Conservation (phyloP, 352 stramenopile genomes). For the Pythium scleroteichum region DNA sequence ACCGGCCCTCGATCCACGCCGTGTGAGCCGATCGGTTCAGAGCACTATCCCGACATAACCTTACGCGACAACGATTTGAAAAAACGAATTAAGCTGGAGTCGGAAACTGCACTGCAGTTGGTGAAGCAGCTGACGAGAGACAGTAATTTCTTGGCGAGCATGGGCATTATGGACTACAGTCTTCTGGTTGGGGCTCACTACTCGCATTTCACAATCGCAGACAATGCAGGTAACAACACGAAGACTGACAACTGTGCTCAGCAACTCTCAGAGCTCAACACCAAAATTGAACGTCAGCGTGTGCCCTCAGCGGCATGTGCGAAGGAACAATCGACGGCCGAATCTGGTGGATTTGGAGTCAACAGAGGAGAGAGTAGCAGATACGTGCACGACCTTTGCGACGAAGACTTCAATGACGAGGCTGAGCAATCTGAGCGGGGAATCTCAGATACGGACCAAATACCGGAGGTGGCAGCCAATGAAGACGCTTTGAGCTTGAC, state of each 20-base stretch:
- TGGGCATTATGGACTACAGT: conserved; percentile 92
- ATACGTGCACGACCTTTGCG: conserved; percentile 43
- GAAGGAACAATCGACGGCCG: background rate
- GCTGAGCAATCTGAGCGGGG: conserved; percentile 1
- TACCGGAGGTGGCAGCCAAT: background rate
- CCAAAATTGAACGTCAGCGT: background rate
- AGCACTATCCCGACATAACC: conserved; percentile 84
- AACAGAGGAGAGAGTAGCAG: conserved; percentile 25
- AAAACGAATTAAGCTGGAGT: conserved; percentile 73
- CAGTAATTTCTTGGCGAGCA: conserved; percentile 79
- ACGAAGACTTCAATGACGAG: conserved; percentile 24
- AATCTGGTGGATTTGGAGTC: background rate
- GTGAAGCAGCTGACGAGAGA: conserved; percentile 83
- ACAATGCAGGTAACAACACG: conserved; percentile 15
- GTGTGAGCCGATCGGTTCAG: conserved; percentile 58
- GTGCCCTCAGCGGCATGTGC: background rate
- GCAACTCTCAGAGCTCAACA: background rate
- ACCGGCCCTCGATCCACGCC: conserved; percentile 28
- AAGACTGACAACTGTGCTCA: conserved; percentile 15
- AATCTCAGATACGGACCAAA: background rate
- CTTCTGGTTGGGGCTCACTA: conserved; percentile 88
- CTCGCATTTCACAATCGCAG: conserved; percentile 78
- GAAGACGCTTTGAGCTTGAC: conserved; percentile 11
- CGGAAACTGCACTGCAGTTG: conserved; percentile 48
- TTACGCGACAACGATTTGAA: conserved; percentile 88